Evolutionary conservation across 225 moss, liverwort and hornwort genomes (phyloP), one percentile per base, ranked within the genome.

Genomic region (Anthoceros angustus): DNA sequence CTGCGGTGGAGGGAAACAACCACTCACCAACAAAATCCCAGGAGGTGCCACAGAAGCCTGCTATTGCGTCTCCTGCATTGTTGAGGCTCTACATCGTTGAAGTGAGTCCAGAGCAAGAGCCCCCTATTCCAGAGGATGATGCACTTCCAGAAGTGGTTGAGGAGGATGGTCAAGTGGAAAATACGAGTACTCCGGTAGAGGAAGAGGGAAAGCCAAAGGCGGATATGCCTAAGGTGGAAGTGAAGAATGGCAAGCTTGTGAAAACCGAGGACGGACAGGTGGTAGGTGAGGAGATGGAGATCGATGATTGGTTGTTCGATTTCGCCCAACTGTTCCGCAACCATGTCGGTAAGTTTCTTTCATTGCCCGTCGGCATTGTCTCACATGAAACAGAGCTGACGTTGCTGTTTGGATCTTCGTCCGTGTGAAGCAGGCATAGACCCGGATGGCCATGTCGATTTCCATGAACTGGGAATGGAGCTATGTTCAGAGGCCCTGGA

Each of bases 221-320:
- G 11, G 71, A 63, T 70, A 40, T 61, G 64, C 67, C 43, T 41
- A 77, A 80, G 64, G 69, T 66, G 40, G 80, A 80, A 18, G 42
- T 70, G 41, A 77, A 75, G 68, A 41, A 49, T 48, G 64, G 55
- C 42, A 77, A 75, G 66, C 62, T 68, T 46, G 71, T 50, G 25
- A 81, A 77, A 62, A 81, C 69, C 42, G 80, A 81, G 43, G 80
- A 81, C 69, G 74, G 77, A 40, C 77, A 80, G 68, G 70, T 72
- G 10, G 75, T 73, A 25, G 80, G 77, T 25, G 80, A 81, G 73
- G 80, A 81, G 71, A 81, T 81, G 80, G 80, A 81, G 69, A 81
- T 81, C 49, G 80, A 81, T 78, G 80, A 81, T 65, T 81, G 80
- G 80, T 70, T 81, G 62, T 81, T 81, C 75, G 77, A 81, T 68